Base-by-base conservation (phyloP, 768 basidiomycete species). In the Tremella fuciformis region DNA sequence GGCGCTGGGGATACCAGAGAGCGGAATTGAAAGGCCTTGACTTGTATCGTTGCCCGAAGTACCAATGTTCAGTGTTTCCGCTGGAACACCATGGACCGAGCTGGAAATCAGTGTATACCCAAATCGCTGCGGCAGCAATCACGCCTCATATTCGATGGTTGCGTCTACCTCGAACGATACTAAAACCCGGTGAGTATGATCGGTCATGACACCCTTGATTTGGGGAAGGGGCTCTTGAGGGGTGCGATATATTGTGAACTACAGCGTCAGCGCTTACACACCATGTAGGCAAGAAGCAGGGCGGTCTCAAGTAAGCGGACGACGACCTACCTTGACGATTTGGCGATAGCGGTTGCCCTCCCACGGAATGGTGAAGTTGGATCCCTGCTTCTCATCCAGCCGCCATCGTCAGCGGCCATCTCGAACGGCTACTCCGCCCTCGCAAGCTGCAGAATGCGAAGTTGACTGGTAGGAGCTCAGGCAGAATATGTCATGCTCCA, bases 111-210 rank as follows among this genome's bases (percentile, higher is more conserved):
- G 55, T 29, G 15, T 19, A 9, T 13, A 24, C 40, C 2, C 9
- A 22, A n/a, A 24, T 49, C 8, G 13, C 29, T 39, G 3, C 1
- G 22, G 25, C n/a, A 29, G 26, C 15, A 57, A 64, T 57, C 42
- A 71, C 70, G 40, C 46, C 49, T 71, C 70, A 22, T 64, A 63
- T 22, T 59, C 55, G 39, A 69, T 55, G 2, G 70, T 71, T 18
- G 53, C 62, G 1, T 53, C 50, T 1, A 66, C 60, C 41, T 71
- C 69, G 41, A 71, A 71, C 13, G 29, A 41, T 29, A 68, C 69
- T 13, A 40, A 34, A 6, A 66, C 51, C 38, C 50, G 51, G 53
- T 68, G 64, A 0, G 62, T 69, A 26, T 52, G 34, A 42, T 71
- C 70, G 8, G 59, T 47, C 1, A 66, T 58, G 3, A 50, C 18